phyloP scores from a whole-genome alignment of 1,284 basidiomycete species.

The Boletus subluridellus region DNA sequence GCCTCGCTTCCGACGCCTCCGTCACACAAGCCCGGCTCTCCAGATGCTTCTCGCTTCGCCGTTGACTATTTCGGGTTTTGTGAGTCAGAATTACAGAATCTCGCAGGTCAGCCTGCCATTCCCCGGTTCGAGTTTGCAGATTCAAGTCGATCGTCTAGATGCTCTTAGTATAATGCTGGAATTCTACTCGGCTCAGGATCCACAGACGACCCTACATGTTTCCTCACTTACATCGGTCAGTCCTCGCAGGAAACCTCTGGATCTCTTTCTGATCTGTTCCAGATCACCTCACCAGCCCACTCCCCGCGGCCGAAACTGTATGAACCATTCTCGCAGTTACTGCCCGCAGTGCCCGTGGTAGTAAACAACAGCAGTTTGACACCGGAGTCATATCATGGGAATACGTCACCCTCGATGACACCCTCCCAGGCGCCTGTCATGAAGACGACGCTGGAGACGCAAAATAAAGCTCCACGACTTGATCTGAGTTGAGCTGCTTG shows the following conservation, averaged over 20 bases:
- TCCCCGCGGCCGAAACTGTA: conserved; percentile 26
- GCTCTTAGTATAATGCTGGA: conserved; percentile 64
- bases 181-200: conserved; percentile 66
- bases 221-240: conserved; percentile 50
- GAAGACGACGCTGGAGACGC: conserved; percentile 16
- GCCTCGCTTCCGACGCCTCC: conserved; percentile 70
- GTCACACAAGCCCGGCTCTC: conserved; percentile 66
- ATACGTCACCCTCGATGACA: conserved; percentile 45
- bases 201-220: conserved; percentile 47
- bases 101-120: conserved; percentile 51
- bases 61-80: conserved; percentile 63
- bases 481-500: conserved; percentile 28
- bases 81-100: conserved; percentile 51
- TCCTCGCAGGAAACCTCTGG: conserved; percentile 13
- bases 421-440: conserved; percentile 23
- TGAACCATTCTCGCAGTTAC: conserved; percentile 32
- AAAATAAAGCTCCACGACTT: conserved; percentile 20
- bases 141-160: conserved; percentile 41
- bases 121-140: conserved; percentile 7
- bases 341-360: conserved; percentile 24
- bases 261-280: conserved; percentile 2
- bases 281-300: conserved; percentile 32
- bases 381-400: conserved; percentile 58
- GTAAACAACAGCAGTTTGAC: conserved; percentile 46
- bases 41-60: conserved; percentile 63